Evolutionary conservation across 1,284 basidiomycete genomes (phyloP).

Genomic region (Takashimella koratensis): DNA sequence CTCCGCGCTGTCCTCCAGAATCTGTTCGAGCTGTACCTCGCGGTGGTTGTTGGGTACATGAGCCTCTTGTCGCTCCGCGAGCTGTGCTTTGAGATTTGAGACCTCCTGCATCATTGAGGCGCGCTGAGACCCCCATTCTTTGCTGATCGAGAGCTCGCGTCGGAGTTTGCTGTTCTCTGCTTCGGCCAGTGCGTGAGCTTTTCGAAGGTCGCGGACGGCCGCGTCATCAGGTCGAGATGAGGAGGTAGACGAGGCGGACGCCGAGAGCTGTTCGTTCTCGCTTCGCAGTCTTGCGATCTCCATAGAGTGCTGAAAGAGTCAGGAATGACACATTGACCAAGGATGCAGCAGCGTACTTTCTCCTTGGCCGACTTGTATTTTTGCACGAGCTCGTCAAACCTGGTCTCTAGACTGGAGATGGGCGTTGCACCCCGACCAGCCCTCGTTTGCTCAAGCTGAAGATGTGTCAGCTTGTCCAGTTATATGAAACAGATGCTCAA

Average conservation of each 20-base stretch:
- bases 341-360: conserved; percentile 15
- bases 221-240: background rate
- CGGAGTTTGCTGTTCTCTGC: conserved; percentile 9
- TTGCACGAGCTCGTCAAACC: conserved; percentile 19
- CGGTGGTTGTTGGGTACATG: background rate
- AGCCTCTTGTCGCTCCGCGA: background rate
- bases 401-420: conserved; percentile 12
- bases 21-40: background rate
- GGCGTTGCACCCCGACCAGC: background rate
- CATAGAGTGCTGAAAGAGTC: background rate
- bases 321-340: background rate
- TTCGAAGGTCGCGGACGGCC: conserved; percentile 1
- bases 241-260: background rate
- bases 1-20: background rate
- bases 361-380: conserved; percentile 21
- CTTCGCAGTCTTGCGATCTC: background rate
- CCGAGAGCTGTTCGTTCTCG: background rate
- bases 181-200: background rate
- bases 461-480: too few species aligned
- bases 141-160: background rate
- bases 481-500: too few species aligned
- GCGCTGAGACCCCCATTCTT: conserved; percentile 3
- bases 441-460: too few species aligned
- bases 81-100: background rate
- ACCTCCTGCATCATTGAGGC: conserved; percentile 2